Evolutionary conservation across 2,329 filamentous ascomycete species (phyloP), one percentile per base, ranked within the genome.

Genomic region (Mycosphaerella arachidis): DNA sequence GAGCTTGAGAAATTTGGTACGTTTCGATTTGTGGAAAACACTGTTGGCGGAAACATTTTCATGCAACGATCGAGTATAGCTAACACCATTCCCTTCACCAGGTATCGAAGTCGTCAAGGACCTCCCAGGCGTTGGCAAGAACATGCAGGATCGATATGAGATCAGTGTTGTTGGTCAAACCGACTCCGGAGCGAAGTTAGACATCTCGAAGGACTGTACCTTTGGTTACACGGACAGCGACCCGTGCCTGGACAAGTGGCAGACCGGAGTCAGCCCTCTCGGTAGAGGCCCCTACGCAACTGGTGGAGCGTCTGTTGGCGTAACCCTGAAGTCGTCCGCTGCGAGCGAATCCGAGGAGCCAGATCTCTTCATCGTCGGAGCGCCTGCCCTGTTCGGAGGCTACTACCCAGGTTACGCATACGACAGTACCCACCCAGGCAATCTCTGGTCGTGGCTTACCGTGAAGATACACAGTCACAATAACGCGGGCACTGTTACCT

Each of bases 401-500:
- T 83, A 84, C 73, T 84, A 81, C 73, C 82, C 82, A 0, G 77
- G 79, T 20, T 86, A 81, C 65, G 76, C 79, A 1, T 68, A 75
- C 27, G 77, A 80, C 62, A 75, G 77, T 3, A 73, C 78, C 1
- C 70, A 72, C 1, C 78, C 75, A 52, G 74, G 74, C 2, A 76
- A 76, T 37, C 76, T 78, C 61, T 81, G 76, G 74, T 74, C 76
- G 12, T 82, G 79, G 79, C 73, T 74, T 10, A 79, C 82, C 3
- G 77, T 90, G 56, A 87, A 88, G 72, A 81, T 82, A 0, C 86
- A 87, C 67, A 81, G 86, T 0, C 81, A 83, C 55, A 89, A 90
- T 70, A 73, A 72, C 71, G 78, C 72, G 6, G 88, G 88, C 8
- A 82, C 79, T 1, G 86, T 91, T 4, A 80, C 73, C 3, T 81